Evolutionary conservation across 2,329 filamentous ascomycete species (phyloP).

Genomic region (Talaromyces sp.): DNA sequence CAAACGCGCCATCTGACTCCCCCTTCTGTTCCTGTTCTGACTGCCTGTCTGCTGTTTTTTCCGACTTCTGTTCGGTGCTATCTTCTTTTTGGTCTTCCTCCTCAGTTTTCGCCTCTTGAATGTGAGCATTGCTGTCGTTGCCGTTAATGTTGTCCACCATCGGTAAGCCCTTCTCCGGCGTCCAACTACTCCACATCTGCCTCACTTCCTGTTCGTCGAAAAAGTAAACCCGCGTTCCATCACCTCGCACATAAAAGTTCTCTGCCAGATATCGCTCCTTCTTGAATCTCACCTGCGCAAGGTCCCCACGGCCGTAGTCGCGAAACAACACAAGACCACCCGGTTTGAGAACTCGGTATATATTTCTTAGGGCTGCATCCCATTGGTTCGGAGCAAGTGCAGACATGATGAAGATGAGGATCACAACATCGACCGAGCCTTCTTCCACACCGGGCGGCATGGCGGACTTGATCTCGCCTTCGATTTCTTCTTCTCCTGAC

Average conservation of each 20-base stretch:
- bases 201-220: constrained; percentile 83
- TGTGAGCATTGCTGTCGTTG: constrained; percentile 4
- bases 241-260: constrained; percentile 94
- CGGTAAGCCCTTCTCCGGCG: constrained; percentile 33
- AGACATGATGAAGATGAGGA: constrained; percentile 97
- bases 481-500: constrained; percentile 47
- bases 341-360: constrained; percentile 78
- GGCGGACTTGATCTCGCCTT: constrained; percentile 18
- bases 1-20: constrained; percentile 49
- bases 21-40: not conserved
- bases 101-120: too few species aligned
- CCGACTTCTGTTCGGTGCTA: not conserved
- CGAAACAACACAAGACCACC: constrained; percentile 92
- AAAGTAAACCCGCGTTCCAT: constrained; percentile 96
- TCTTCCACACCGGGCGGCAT: constrained; percentile 74
- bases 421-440: constrained; percentile 80
- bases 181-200: constrained; percentile 67
- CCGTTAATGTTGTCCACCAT: constrained; percentile 15
- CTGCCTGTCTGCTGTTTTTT: constrained; percentile 18
- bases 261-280: constrained; percentile 91
- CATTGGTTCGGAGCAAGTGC: constrained; percentile 83
- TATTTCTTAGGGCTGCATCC: constrained; percentile 74
- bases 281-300: constrained; percentile 95
- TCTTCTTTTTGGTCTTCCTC: not conserved
- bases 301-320: constrained; percentile 91